Base-by-base conservation (phyloP, 2,329 filamentous ascomycete genomes). In the Aspergillus oerlinghausenensis region DNA sequence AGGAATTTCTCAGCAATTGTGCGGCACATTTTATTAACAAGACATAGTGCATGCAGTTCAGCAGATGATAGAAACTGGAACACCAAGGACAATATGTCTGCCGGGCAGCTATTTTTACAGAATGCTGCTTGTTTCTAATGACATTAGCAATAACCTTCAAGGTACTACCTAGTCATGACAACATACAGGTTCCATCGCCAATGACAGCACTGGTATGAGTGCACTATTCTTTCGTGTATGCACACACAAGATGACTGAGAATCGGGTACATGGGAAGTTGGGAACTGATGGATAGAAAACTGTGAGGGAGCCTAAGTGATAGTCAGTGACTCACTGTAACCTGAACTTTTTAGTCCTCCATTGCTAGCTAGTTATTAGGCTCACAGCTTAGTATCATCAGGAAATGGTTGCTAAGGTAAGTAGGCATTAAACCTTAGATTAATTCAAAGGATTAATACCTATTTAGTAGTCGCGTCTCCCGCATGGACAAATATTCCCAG, bases 71-170 rank as follows among this genome's bases (percentile, higher is more conserved):
- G 59, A 9, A 51, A 26, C 19, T 53, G 29, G 48, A 65, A 59
- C 19, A 67, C 50, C 47, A 62, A 23, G 49, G 45, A n/a, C 29
- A 60, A 51, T n/a, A 64, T 57, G 1, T 64, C 60, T 19, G 21
- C 38, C 14, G 62, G 60, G 35, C 49, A 60, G 57, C 42, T 48
- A 50, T 52, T 38, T 26, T 45, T 45, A 14, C 48, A n/a, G 5
- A 7, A 43, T 43, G n/a, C n/a, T 21, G 40, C 40, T 43, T 43
- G 9, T 54, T 54, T 54, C 47, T 50, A 42, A 14, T 35, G 10
- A 49, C 3, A 50, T 54, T 45, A 54, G 47, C 19, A 21, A 50
- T 50, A 38, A 32, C 26, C 29, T 50, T 49, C 17, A 50, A 8
- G 10, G 28, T 49, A 49, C n/a, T 0, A 9, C n/a, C n/a, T n/a